phyloP scores from a whole-genome alignment of 2,329 filamentous ascomycete genomes.

The Fusarium nematophilum region DNA sequence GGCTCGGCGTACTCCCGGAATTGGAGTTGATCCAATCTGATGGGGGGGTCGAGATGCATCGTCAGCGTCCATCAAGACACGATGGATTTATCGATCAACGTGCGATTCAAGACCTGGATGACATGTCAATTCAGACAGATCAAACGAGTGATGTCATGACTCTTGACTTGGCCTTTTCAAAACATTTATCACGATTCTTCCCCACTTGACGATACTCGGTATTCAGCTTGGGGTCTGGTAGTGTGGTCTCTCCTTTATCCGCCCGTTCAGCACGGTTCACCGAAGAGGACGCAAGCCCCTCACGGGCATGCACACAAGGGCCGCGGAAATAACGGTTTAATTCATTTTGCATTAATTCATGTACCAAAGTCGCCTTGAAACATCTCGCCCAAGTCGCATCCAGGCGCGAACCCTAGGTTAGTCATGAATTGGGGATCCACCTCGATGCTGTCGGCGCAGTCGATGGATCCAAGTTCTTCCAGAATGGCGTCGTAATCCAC shows the following conservation, averaged over 20 bases:
- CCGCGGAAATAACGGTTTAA: constrained; percentile 15
- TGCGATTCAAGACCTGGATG: too few relatives aligned
- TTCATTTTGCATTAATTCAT: constrained; percentile 38
- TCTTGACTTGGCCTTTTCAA: too few relatives aligned
- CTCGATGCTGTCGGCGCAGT: constrained; percentile 61
- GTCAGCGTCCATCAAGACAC: too few relatives aligned
- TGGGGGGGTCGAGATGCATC: too few relatives aligned
- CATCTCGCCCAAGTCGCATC: constrained; percentile 68
- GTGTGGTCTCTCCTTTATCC: background rate
- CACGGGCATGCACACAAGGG: background rate
- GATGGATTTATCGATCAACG: too few relatives aligned
- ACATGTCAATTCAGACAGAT: background rate
- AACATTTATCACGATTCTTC: too few relatives aligned
- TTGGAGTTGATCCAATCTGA: too few relatives aligned
- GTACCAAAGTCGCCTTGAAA: constrained; percentile 53
- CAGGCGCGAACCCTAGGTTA: constrained; percentile 73
- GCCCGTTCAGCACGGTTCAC: constrained; percentile 1
- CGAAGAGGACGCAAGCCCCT: too few relatives aligned
- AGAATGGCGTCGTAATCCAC: constrained; percentile 65
- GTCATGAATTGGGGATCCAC: constrained; percentile 73
- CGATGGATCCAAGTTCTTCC: constrained; percentile 63
- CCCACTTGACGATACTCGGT: too few relatives aligned
- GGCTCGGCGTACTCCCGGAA: constrained; percentile 6
- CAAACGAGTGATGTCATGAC: background rate
- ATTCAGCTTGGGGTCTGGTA: too few relatives aligned